These are phyloP conservation scores for Plantago coronopus DNA, from an alignment of 305 asterid species.

Conservation along the genomic window DNA sequence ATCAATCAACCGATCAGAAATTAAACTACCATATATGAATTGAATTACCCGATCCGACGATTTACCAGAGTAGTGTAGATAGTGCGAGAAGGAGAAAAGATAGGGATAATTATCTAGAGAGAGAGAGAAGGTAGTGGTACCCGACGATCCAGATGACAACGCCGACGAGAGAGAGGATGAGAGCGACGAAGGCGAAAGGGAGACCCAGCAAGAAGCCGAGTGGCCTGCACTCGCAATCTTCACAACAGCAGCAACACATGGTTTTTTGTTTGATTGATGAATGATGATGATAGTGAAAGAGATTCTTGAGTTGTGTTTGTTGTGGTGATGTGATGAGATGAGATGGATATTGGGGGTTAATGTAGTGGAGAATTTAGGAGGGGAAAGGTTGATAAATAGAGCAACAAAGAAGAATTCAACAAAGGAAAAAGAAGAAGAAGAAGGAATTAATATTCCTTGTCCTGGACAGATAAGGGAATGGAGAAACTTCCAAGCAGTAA, in stretches of 20 bases:
- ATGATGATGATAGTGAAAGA: too few relatives aligned
- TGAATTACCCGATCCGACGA: neutral
- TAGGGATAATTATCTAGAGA: neutral
- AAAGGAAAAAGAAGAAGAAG: too few relatives aligned
- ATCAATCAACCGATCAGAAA: neutral
- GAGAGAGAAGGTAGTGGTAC: constrained; percentile 16
- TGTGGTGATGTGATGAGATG: too few relatives aligned
- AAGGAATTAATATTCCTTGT: neutral
- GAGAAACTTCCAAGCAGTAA: neutral
- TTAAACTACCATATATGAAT: too few relatives aligned
- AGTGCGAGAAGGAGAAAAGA: neutral
- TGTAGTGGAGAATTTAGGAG: too few relatives aligned
- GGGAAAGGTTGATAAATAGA: too few relatives aligned
- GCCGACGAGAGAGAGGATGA: constrained; percentile 46
- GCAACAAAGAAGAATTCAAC: too few relatives aligned
- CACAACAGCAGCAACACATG: constrained; percentile 34
- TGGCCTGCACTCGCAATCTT: constrained; percentile 41
- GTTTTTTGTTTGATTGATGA: neutral
- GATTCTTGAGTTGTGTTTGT: too few relatives aligned
- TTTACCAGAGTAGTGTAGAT: neutral
- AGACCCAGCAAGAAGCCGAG: constrained; percentile 51
- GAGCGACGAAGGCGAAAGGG: constrained; percentile 45
- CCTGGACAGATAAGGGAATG: neutral
- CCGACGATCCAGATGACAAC: constrained; percentile 52
- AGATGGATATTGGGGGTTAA: too few relatives aligned